Evolutionary conservation across 768 basidiomycete species (phyloP).

Genomic region (Phlebiopsis gigantea): DNA sequence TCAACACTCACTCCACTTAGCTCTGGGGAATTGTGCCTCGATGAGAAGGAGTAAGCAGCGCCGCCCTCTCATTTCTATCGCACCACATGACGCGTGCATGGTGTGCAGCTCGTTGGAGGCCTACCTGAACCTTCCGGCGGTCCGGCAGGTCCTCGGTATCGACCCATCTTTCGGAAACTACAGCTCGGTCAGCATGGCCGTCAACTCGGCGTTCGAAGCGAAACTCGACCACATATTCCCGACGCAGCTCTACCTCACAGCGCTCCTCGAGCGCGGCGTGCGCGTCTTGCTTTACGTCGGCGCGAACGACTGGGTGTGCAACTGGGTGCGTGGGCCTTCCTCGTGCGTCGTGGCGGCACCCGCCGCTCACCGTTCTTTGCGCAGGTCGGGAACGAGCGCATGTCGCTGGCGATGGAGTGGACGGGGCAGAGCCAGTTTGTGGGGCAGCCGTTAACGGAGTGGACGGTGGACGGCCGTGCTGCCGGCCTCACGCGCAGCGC

Average conservation of each 20-base stretch:
- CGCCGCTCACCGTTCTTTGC: not conserved
- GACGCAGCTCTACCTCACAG: conserved; percentile 39
- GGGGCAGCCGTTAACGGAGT: conserved; percentile 39
- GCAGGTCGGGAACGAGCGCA: conserved; percentile 53
- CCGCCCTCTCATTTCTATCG: not conserved
- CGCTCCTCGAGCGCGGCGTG: conserved; percentile 50
- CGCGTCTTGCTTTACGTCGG: conserved; percentile 53
- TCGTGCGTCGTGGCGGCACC: conserved; percentile 1
- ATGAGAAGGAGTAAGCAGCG: not conserved
- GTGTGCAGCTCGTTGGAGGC: not conserved
- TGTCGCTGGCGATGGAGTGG: conserved; percentile 60
- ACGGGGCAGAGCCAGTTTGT: conserved; percentile 45
- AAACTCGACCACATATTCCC: conserved; percentile 35
- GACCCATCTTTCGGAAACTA: conserved; percentile 43
- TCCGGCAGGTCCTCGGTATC: conserved; percentile 58
- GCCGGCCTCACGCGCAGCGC: conserved; percentile 52
- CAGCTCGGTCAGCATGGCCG: conserved; percentile 30
- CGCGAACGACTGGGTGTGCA: conserved; percentile 52
- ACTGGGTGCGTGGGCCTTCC: conserved; percentile 32
- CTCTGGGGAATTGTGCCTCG: not conserved
- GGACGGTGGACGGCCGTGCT: conserved; percentile 46
- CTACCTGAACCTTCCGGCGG: conserved; percentile 63
- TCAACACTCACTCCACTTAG: not conserved
- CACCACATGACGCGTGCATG: not conserved
- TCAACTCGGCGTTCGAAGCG: conserved; percentile 41